Evolutionary conservation across 2,329 filamentous ascomycete species (phyloP).

Genomic region (Magnaporthiopsis incrustans): DNA sequence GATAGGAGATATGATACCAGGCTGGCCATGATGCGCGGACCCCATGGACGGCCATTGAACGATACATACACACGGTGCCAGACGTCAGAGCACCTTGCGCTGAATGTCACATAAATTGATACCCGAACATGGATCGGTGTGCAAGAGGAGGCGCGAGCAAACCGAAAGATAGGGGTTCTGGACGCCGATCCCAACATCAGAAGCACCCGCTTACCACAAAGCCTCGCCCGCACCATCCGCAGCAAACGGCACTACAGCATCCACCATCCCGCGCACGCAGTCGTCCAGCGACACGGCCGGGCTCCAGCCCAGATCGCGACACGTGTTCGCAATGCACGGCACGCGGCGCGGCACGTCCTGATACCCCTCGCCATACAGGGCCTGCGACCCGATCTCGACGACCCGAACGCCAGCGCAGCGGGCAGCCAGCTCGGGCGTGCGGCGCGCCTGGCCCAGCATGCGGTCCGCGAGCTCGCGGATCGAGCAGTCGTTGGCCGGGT

Average conservation of each 20-base stretch:
- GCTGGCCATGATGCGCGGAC: not conserved
- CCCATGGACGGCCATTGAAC: not conserved
- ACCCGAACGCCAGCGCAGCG: not conserved
- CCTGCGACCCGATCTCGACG: not conserved
- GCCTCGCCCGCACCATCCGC: not conserved
- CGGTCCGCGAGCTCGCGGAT: not conserved
- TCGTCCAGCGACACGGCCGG: not conserved
- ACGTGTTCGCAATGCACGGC: not conserved
- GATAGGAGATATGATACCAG: not conserved
- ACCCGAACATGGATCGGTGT: too few relatives aligned
- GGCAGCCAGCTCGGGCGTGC: not conserved
- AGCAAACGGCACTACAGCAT: not conserved
- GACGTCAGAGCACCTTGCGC: too few relatives aligned
- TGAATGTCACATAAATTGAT: too few relatives aligned
- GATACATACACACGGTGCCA: not conserved
- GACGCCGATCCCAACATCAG: too few relatives aligned
- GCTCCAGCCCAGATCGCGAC: not conserved
- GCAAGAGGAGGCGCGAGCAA: too few relatives aligned
- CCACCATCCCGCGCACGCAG: not conserved
- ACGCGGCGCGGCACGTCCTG: not conserved
- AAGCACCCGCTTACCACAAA: not conserved
- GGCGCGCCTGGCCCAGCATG: not conserved
- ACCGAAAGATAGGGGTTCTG: too few relatives aligned
- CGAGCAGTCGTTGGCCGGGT: not conserved
- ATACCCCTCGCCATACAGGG: not conserved